Base-by-base conservation (phyloP, 2,329 filamentous ascomycete genomes). In the Didymella arachidicola region DNA sequence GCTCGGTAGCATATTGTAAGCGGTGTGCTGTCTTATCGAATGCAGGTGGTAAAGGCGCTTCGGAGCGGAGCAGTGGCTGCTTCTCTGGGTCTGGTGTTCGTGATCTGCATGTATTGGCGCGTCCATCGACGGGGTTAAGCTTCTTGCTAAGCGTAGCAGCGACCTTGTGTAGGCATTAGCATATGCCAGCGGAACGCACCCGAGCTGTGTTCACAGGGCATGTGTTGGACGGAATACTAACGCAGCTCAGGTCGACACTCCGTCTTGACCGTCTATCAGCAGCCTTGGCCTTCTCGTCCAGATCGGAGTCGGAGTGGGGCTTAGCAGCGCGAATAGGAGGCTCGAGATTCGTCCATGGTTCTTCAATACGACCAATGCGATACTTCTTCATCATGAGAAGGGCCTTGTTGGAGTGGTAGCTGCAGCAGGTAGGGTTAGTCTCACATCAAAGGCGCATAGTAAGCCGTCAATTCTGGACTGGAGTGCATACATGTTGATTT, bases 321-420 rank as follows among this genome's bases (percentile, higher is more conserved):
- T 81, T 68, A 43, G 81, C 81, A 39, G 67, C 82, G 69, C 83
- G 80, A 60, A 88, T 87, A 63, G 86, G 86, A 54, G 86, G 86
- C 64, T 81, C 83, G 65, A 83, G 79, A 75, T 86, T 87, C 60
- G 77, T 74, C 86, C 86, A 89, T 36, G 81, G 81, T 61, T 82
- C 80, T 53, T 76, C 69, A 45, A 84, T 82, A 67, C 81, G 82
- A 65, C 86, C 86, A 65, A 89, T 86, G 65, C 84, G 84, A 75
- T 82, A 87, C 66, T 82, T 80, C 72, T 82, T 83, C 84, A 89
- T 87, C 49, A 81, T 82, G 47, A 79, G 78, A 29, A 87, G 72
- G 14, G 85, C 85, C 53, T 79, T 75, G 39, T 78, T 75, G 38
- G 80, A 82, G 70, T 89, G 86, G 73, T 86, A 88, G 63, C 86